phyloP scores from a whole-genome alignment of 1,284 basidiomycete species.

The Boletus mariae region DNA sequence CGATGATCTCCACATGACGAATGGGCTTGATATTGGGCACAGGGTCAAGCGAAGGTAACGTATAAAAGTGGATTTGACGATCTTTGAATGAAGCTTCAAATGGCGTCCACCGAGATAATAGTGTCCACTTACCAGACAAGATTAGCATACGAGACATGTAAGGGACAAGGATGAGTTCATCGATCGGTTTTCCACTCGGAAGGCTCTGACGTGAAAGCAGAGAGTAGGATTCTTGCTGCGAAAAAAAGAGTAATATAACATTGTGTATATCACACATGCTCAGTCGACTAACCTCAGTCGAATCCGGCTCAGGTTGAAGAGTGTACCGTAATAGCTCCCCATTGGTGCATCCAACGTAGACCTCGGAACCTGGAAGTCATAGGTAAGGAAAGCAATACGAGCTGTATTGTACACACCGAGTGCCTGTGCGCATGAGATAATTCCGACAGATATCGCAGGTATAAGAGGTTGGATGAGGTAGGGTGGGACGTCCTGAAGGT shows the following conservation, averaged over 20 bases:
- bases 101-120: background rate
- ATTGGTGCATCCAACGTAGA: conserved; percentile 71
- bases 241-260: background rate
- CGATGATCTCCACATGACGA: conserved; percentile 73
- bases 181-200: conserved; percentile 61
- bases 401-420: conserved; percentile 40
- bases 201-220: conserved; percentile 66
- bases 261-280: background rate
- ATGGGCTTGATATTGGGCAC: conserved; percentile 71
- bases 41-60: conserved; percentile 74
- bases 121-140: conserved; percentile 53
- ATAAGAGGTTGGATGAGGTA: conserved; percentile 57
- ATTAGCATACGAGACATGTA: conserved; percentile 70
- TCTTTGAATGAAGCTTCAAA: conserved; percentile 42
- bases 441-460: conserved; percentile 37
- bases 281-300: conserved; percentile 42
- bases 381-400: conserved; percentile 6
- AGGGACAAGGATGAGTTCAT: conserved; percentile 75
- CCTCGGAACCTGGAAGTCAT: conserved; percentile 52
- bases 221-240: conserved; percentile 59
- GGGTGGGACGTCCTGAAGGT: conserved; percentile 49
- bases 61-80: conserved; percentile 75
- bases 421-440: conserved; percentile 42
- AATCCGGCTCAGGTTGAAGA: conserved; percentile 49
- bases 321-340: conserved; percentile 68